A percentile compares a stretch with the other conserved stretches of the same genome.
phyloP scores from a whole-genome alignment of 257 asterid genomes.

The Nicotiana sylvestris region DNA sequence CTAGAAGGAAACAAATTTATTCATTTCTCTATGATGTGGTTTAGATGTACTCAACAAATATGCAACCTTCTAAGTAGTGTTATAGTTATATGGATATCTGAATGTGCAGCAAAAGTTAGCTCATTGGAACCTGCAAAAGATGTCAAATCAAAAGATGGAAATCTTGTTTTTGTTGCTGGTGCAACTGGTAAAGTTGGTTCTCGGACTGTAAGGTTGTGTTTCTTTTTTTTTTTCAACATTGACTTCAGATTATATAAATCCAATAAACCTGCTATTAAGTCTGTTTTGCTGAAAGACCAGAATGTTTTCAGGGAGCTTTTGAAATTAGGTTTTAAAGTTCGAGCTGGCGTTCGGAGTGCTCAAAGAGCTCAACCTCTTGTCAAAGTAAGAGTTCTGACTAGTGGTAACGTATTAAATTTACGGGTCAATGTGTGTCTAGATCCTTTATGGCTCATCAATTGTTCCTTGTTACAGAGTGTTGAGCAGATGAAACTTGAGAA shows the following conservation, averaged over 20 bases:
- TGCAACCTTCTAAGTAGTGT: not conserved
- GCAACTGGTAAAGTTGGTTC: slow-evolving; percentile 97
- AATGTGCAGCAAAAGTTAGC: slow-evolving; percentile 45
- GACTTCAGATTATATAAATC: not conserved
- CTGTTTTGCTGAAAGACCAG: slow-evolving; percentile 14
- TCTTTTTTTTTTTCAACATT: not conserved
- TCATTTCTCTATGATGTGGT: not conserved
- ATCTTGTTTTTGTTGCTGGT: slow-evolving; percentile 88
- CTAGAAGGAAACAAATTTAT: not conserved
- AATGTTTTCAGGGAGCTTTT: slow-evolving; percentile 76
- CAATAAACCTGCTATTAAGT: not conserved
- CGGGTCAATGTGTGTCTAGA: not conserved
- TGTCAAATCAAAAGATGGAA: slow-evolving; percentile 43
- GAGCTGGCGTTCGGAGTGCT: slow-evolving; percentile 81
- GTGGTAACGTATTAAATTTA: not conserved
- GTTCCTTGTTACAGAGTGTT: slow-evolving; percentile 57
- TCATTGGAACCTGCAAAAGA: slow-evolving; percentile 40
- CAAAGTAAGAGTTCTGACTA: slow-evolving; percentile 44
- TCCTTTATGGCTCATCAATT: slow-evolving; percentile 1
- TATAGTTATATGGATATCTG: not conserved
- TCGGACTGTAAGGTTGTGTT: slow-evolving; percentile 75
- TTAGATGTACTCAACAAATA: not conserved
- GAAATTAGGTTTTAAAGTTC: slow-evolving; percentile 71
- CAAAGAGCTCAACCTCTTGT: slow-evolving; percentile 84
- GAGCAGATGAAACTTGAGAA: slow-evolving; percentile 56